Evolutionary conservation across 306 rosid genomes (phyloP).

Genomic region (Cicer bijugum): DNA sequence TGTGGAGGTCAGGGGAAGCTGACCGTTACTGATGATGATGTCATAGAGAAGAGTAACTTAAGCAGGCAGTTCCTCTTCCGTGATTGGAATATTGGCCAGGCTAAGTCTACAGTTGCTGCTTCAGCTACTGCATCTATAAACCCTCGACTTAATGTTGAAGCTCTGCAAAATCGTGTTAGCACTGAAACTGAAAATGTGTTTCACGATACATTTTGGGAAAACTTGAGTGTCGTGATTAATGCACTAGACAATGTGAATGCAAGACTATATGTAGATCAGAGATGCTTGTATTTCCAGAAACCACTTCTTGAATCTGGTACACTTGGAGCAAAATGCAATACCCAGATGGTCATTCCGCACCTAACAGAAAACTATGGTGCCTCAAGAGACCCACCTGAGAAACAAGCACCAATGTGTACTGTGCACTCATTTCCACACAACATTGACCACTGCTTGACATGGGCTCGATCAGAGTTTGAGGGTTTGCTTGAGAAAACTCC

Average conservation of each 20-base stretch:
- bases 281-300: constrained; percentile 96
- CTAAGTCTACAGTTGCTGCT: constrained; percentile 94
- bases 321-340: constrained; percentile 97
- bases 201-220: constrained; percentile 84
- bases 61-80: constrained; percentile 99
- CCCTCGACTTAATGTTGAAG: constrained; percentile 68
- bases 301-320: constrained; percentile 99
- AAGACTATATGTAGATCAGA: constrained; percentile 90
- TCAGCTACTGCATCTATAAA: constrained; percentile 80
- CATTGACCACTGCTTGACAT: constrained; percentile 96
- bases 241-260: constrained; percentile 97
- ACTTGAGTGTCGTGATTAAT: constrained; percentile 75
- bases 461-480: constrained; percentile 99
- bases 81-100: constrained; percentile 98
- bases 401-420: constrained; percentile 99
- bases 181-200: constrained; percentile 88
- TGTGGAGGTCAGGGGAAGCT: constrained; percentile 80
- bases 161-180: constrained; percentile 89
- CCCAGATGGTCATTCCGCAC: constrained; percentile 97
- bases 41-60: constrained; percentile 95
- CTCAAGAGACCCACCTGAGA: constrained; percentile 98
- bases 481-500: constrained; percentile 98
- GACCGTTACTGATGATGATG: constrained; percentile 94
- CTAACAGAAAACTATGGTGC: constrained; percentile 98
- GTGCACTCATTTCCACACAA: constrained; percentile 98